phyloP scores from a whole-genome alignment of 2,329 filamentous ascomycete species.

The Pseudogymnoascus sp. region DNA sequence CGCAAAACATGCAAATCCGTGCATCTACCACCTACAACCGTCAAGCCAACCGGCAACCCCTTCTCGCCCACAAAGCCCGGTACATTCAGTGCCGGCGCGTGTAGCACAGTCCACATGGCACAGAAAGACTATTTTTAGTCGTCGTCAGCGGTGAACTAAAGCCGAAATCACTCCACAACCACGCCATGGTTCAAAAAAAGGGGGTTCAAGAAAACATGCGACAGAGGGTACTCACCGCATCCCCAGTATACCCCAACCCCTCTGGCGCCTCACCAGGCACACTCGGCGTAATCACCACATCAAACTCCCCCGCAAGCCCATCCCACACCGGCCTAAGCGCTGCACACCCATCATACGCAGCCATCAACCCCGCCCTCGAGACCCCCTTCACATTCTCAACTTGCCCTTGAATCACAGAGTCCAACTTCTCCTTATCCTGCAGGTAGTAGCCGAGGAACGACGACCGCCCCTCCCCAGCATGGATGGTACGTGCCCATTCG shows the following conservation, averaged over 20 bases:
- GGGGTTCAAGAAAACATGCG: neutral
- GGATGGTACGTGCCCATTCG: slow-evolving; percentile 47
- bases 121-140: slow-evolving; percentile 23
- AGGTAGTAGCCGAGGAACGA: slow-evolving; percentile 50
- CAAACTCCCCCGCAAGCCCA: slow-evolving; percentile 44
- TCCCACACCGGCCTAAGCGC: slow-evolving; percentile 50
- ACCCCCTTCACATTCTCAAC: slow-evolving; percentile 44
- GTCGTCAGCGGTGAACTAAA: neutral
- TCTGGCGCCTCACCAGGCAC: slow-evolving; percentile 53
- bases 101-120: slow-evolving; percentile 37
- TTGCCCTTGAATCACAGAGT: slow-evolving; percentile 40
- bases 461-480: slow-evolving; percentile 46
- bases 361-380: slow-evolving; percentile 43
- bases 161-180: neutral
- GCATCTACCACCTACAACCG: slow-evolving; percentile 43
- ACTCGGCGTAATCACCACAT: slow-evolving; percentile 52
- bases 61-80: slow-evolving; percentile 54
- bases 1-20: slow-evolving; percentile 38
- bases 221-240: slow-evolving; percentile 35
- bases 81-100: slow-evolving; percentile 58
- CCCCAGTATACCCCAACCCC: slow-evolving; percentile 49
- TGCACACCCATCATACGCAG: slow-evolving; percentile 50
- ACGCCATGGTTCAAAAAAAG: neutral
- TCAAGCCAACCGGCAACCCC: slow-evolving; percentile 54
- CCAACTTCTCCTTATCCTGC: slow-evolving; percentile 41